These are phyloP conservation scores for Rostrohypoxylon terebratum DNA, from an alignment of 495 filamentous ascomycete species.

Conservation along the genomic window DNA sequence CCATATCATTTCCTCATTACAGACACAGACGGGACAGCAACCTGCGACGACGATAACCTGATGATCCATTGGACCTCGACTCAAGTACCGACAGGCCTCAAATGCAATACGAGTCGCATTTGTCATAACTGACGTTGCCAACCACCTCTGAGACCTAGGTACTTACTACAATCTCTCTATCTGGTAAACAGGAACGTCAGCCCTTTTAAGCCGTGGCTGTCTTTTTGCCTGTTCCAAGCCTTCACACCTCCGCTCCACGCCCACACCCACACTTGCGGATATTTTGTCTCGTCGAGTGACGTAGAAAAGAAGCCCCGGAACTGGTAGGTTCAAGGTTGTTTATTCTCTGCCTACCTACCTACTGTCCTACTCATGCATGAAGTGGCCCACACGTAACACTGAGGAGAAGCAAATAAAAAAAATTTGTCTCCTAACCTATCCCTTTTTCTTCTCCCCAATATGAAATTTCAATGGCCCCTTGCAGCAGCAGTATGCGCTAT, in stretches of 20 bases:
- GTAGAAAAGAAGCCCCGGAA: conserved; percentile 25
- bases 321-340: conserved; percentile 25
- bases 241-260: conserved; percentile 24
- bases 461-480: conserved; percentile 41
- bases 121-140: conserved; percentile 44
- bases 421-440: conserved; percentile 17
- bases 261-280: conserved; percentile 27
- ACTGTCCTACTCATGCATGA: conserved; percentile 36
- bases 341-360: conserved; percentile 26
- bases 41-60: conserved; percentile 27
- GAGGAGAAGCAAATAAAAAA: conserved; percentile 23
- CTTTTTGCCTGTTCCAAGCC: conserved; percentile 44
- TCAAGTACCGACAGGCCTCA: conserved; percentile 42
- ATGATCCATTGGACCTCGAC: conserved; percentile 30
- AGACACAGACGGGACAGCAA: conserved; percentile 28
- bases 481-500: conserved; percentile 36
- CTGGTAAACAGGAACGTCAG: conserved; percentile 40
- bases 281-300: conserved; percentile 40
- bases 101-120: conserved; percentile 42
- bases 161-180: conserved; percentile 36
- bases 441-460: conserved; percentile 11
- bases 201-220: conserved; percentile 40
- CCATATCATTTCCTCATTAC: conserved; percentile 41
- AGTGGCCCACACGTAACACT: conserved; percentile 31
- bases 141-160: background rate